Evolutionary conservation across 208 protist genomes (phyloP), one percentile per base, ranked within the genome.

Genomic region (Trypanosomatidae sp.): DNA sequence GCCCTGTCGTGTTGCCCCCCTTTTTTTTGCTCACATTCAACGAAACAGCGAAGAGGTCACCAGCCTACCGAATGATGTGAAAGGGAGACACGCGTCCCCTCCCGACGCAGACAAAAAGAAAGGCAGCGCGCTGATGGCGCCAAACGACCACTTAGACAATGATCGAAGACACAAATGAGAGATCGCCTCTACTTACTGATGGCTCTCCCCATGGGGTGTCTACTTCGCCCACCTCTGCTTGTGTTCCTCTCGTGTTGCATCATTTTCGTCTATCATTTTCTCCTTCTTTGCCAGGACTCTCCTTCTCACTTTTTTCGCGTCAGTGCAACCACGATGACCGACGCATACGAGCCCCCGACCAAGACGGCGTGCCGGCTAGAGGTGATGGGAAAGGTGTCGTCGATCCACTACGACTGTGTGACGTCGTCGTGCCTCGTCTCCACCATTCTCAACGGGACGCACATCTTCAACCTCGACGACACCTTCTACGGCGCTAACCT

Each of bases 401-500:
- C 81, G 15, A 79, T 87, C 8, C 55, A 60, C 47, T 79, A 81
- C 77, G 72, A 85, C 71, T 15, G 30, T 28, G 15, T 59, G 15
- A 80, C 74, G 25, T 69, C 81, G 25, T 81, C 82, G n/a, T 88
- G 84, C 77, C 78, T 91, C 59, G 83, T 83, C 44, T 70, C 70
- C 36, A 86, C 83, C 0, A 71, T 85, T 15, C 60, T 86, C 59
- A 88, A 89, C 62, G 85, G 85, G 47, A 59, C 73, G 0, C 85
- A 90, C 62, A 58, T 88, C 41, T 88, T 90, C 52, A 73, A 85
- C 69, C 59, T 83, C 13, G 72, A 88, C 43, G 76, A 82, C 25
- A 47, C 65, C 46, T 87, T 85, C 47, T 79, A 80, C 67, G 81
- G 83, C 44, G 79, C 70, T 19, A 71, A 80, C 43, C 59, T 84